phyloP scores from a whole-genome alignment of 768 basidiomycete species.

The Hygrophoropsis aurantiaca region DNA sequence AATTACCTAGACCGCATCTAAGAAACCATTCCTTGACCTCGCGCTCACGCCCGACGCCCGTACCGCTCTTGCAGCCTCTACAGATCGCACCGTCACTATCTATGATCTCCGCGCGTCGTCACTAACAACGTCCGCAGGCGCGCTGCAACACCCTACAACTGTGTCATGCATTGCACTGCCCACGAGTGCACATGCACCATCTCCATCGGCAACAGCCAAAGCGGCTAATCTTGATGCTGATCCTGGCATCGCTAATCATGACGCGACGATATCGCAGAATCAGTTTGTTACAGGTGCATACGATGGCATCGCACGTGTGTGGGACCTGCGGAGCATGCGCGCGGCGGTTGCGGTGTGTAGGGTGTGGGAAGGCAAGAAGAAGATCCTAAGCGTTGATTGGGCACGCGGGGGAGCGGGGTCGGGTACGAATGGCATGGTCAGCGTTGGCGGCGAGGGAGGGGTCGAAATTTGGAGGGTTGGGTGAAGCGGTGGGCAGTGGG shows the following conservation, averaged over 20 bases:
- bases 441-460: too few species aligned
- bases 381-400: slow-evolving; percentile 64
- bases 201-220: neutral
- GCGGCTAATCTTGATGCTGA: too few species aligned
- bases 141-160: slow-evolving; percentile 61
- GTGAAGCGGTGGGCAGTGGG: slow-evolving; percentile 16
- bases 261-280: slow-evolving; percentile 27
- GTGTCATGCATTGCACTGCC: slow-evolving; percentile 63
- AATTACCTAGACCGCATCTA: slow-evolving; percentile 66
- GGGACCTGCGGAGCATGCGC: slow-evolving; percentile 75
- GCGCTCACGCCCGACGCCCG: slow-evolving; percentile 43
- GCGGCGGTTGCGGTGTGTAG: slow-evolving; percentile 64
- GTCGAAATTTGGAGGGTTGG: slow-evolving; percentile 58
- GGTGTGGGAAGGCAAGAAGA: slow-evolving; percentile 54
- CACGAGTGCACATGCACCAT: slow-evolving; percentile 15
- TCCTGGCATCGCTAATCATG: slow-evolving; percentile 9
- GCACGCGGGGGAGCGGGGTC: slow-evolving; percentile 52
- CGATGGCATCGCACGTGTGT: slow-evolving; percentile 74
- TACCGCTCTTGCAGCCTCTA: slow-evolving; percentile 60
- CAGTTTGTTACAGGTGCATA: slow-evolving; percentile 75
- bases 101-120: slow-evolving; percentile 61
- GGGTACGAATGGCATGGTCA: slow-evolving; percentile 62
- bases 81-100: slow-evolving; percentile 71
- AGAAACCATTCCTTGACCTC: slow-evolving; percentile 74
- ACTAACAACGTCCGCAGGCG: slow-evolving; percentile 35